Evolutionary conservation across 805 yeast genomes (phyloP), one percentile per base, ranked within the genome.

Genomic region (Monosporozyma aerobia): DNA sequence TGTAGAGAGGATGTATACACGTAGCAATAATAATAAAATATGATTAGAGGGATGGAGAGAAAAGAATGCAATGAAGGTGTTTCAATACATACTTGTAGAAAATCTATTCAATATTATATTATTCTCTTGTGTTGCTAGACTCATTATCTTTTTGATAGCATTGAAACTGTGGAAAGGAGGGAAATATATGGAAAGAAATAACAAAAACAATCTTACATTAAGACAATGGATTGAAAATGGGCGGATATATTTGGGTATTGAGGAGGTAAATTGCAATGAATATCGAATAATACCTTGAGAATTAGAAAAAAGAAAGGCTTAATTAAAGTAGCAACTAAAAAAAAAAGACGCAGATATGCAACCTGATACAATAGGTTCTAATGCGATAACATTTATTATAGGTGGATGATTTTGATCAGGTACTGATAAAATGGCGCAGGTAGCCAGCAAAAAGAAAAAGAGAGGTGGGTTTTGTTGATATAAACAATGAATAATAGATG

Each of bases 351-450:
- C 8, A 35, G 39, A 35, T 14, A 35, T 35, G 39, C 19, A 39
- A 19, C 13, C 13, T 9, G 43, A 39, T 39, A 39, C 43, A 39
- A 39, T 39, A 22, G 43, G 6, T 19, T 22, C 10, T 13, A 2
- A 4, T 16, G 43, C 13, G 23, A 8, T 3, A 39, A 16, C 43
- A 39, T 16, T 39, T 16, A 7, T 39, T 2, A 13, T 19, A 16
- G 25, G 7, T 22, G 19, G 25, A 16, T 16, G 19, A 2, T 23
- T 39, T 19, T 39, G 43, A 43, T 22, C 45, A n/a, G 29, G 45
- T 43, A 30, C 45, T 43, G 45, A 43, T 43, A 23, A 43, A 43
- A 43, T 43, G 29, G 45, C 30, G 45, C 45, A 43, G 30, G 45
- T 9, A 29, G 16, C 7, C 7, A 27, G 7, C 29, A 35, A 5